Base-by-base conservation (phyloP, 805 yeast species). In the Hanseniaspora thailandica region DNA sequence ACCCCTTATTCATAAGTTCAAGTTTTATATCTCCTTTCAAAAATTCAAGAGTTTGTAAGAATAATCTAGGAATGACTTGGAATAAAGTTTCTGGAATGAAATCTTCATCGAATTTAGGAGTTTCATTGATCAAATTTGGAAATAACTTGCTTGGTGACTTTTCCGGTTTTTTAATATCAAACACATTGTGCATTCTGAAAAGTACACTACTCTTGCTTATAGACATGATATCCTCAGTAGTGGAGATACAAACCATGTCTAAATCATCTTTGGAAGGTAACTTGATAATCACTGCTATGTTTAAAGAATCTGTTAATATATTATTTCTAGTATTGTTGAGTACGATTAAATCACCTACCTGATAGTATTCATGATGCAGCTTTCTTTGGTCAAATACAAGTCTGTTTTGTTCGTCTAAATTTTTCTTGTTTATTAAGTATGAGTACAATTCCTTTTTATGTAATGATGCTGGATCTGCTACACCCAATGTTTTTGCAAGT, bases 331-430 rank as follows among this genome's bases (percentile, higher is more conserved):
- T 28, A 22, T 43, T 43, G 15, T 34, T 43, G 8, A 50, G 17
- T 7, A 50, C 43, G 15, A 50, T n/a, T 19, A 41, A 23, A 35
- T 50, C 54, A 7, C 54, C 54, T 6, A 43, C 31, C 17, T 22
- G 5, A 9, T 43, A 31, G 22, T 28, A 20, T 4, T 20, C 15
- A 8, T 15, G 8, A 20, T 43, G n/a, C 10, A 40, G 3, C 2
- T 25, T 17, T 9, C 25, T 25, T 12, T 31, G 13, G 20, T 43
- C 30, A n/a, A 43, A 30, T 2, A 17, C 15, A 0, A 49, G 28
- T n/a, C 34, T 40, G 8, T 20, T 6, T 5, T 26, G 10, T 23
- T 33, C 17, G 19, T 40, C 26, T 26, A 40, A 25, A 9, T 5
- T 5, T 4, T 25, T 15, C 13, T 31, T 25, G 19, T 33, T 17